These are phyloP conservation scores for Eucalyptus pumila DNA, from an alignment of 345 rosid species.

Conservation along the genomic window DNA sequence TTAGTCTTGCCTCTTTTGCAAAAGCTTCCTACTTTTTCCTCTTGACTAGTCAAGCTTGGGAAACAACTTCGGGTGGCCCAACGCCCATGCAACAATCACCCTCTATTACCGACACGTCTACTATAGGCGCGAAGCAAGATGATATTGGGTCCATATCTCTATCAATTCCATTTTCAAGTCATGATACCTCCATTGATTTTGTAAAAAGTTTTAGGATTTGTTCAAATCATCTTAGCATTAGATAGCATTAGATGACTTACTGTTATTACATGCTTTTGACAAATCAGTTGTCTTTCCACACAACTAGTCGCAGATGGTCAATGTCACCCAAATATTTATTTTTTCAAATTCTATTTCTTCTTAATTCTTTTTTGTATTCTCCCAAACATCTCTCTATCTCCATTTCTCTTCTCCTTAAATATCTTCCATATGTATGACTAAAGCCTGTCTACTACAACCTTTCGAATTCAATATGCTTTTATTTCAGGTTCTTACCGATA, in stretches of 20 bases:
- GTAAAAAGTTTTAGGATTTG: neutral
- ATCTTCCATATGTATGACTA: neutral
- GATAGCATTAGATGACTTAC: neutral
- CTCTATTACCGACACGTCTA: neutral
- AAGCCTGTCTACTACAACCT: neutral
- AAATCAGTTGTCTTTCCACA: neutral
- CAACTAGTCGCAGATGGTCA: neutral
- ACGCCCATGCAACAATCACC: neutral
- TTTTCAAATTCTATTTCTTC: neutral
- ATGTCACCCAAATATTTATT: neutral
- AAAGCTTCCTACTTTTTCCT: neutral
- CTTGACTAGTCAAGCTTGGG: neutral
- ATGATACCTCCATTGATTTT: neutral
- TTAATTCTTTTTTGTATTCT: neutral
- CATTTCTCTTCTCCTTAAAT: neutral
- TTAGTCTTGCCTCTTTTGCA: neutral
- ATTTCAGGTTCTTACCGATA: rapidly evolving
- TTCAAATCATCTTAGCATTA: neutral
- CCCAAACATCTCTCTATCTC: neutral
- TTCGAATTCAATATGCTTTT: neutral
- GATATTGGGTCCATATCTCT: neutral
- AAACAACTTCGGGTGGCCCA: neutral
- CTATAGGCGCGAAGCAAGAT: neutral
- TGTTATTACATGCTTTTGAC: neutral
- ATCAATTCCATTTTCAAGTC: neutral